These are phyloP conservation scores for Phyllosticta citriasiana DNA, from an alignment of 2,329 filamentous ascomycete genomes.

Conservation along the genomic window DNA sequence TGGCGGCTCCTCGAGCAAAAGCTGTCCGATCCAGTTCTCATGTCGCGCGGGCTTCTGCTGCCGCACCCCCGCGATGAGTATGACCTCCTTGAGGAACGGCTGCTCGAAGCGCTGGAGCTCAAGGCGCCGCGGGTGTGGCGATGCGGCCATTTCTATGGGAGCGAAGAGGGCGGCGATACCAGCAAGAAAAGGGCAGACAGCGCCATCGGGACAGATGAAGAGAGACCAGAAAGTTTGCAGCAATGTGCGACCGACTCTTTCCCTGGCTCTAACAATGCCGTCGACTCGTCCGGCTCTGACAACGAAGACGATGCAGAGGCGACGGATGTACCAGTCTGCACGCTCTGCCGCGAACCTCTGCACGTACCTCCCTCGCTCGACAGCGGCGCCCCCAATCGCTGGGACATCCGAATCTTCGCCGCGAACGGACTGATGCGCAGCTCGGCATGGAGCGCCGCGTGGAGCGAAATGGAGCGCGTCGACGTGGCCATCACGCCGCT, in stretches of 20 bases:
- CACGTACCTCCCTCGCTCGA: neutral
- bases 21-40: conserved; percentile 57
- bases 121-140: conserved; percentile 60
- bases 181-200: conserved; percentile 27
- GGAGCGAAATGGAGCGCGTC: conserved; percentile 97
- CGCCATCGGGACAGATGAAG: neutral
- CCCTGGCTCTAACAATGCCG: neutral
- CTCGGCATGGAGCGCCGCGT: conserved; percentile 85
- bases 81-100: conserved; percentile 66
- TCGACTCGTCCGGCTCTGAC: conserved; percentile 8
- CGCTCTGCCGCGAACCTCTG: neutral
- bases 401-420: conserved; percentile 80
- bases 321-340: neutral
- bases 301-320: conserved; percentile 14
- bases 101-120: conserved; percentile 65
- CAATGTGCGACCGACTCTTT: neutral
- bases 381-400: conserved; percentile 39
- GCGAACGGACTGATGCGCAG: conserved; percentile 90
- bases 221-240: neutral
- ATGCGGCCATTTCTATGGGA: conserved; percentile 64
- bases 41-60: conserved; percentile 63
- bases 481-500: conserved; percentile 83
- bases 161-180: conserved; percentile 33
- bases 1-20: conserved; percentile 61
- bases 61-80: conserved; percentile 73